Conservation (phyloP, 2,329 filamentous ascomycete genomes). For the Neofusicoccum ribis region DNA sequence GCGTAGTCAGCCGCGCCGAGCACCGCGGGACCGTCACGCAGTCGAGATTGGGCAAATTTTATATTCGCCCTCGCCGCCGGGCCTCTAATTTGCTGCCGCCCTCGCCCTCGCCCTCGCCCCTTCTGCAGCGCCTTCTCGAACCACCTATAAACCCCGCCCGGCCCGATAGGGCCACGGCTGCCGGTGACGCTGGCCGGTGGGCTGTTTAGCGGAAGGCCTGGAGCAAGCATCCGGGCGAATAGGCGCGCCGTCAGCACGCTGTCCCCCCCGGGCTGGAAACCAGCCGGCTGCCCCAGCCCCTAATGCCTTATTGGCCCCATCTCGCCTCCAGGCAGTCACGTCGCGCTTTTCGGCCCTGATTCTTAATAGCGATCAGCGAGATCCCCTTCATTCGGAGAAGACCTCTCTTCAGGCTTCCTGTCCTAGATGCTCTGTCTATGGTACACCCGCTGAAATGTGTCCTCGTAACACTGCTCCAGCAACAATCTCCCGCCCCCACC, state of each 20-base stretch:
- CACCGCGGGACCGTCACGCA: background rate
- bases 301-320: background rate
- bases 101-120: background rate
- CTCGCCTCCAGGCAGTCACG: background rate
- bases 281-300: background rate
- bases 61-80: background rate
- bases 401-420: background rate
- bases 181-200: background rate
- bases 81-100: background rate
- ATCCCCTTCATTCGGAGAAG: slow-evolving; percentile 12
- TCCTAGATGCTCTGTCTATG: slow-evolving; percentile 6
- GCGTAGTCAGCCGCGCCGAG: slow-evolving; percentile 15
- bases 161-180: background rate
- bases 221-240: background rate
- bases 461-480: background rate
- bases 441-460: background rate
- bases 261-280: background rate
- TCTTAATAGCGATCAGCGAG: slow-evolving; percentile 13
- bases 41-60: slow-evolving; percentile 16
- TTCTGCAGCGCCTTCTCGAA: background rate
- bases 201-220: background rate
- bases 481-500: background rate
- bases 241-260: background rate
- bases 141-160: background rate
- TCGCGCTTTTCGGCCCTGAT: background rate